Evolutionary conservation across 1,284 basidiomycete species (phyloP).

Genomic region (Sporisorium iseilematis-ciliati): DNA sequence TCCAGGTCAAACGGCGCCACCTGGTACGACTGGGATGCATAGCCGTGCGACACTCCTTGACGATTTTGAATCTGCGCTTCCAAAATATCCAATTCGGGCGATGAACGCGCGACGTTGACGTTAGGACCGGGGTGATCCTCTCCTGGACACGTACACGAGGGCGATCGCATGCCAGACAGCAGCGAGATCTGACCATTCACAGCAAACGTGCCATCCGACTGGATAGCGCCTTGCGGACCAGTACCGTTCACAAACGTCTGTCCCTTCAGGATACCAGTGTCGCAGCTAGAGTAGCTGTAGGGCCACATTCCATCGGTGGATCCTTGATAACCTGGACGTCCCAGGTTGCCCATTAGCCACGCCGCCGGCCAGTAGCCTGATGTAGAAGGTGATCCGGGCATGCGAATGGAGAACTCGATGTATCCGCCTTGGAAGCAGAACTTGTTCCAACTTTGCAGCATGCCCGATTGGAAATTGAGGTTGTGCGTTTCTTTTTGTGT

Average conservation of each 20-base stretch:
- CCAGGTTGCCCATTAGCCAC: constrained; percentile 68
- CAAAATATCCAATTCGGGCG: constrained; percentile 69
- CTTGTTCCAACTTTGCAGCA: constrained; percentile 67
- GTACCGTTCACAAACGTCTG: constrained; percentile 59
- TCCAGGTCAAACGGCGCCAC: constrained; percentile 66
- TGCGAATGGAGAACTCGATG: constrained; percentile 60
- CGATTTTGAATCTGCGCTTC: constrained; percentile 73
- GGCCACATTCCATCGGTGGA: constrained; percentile 69
- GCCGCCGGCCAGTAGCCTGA: constrained; percentile 73
- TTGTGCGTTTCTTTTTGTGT: constrained; percentile 53
- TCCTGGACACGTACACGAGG: constrained; percentile 62
- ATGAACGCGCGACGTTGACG: constrained; percentile 64
- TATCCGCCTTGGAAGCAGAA: constrained; percentile 69
- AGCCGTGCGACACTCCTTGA: constrained; percentile 50
- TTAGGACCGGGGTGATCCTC: constrained; percentile 66
- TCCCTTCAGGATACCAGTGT: constrained; percentile 62
- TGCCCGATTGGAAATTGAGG: constrained; percentile 65
- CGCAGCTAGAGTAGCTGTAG: constrained; percentile 68
- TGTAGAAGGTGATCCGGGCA: constrained; percentile 59
- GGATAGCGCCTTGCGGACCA: constrained; percentile 55
- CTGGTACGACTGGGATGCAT: constrained; percentile 67
- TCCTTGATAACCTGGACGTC: constrained; percentile 65
- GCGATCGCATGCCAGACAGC: constrained; percentile 48
- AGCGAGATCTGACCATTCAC: constrained; percentile 37
- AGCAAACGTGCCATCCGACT: constrained; percentile 39